A percentile compares a stretch with the other conserved stretches of the same genome.
These are phyloP conservation scores for Crithidia acanthocephali DNA, from an alignment of 208 protist species.

Conservation along the genomic window DNA sequence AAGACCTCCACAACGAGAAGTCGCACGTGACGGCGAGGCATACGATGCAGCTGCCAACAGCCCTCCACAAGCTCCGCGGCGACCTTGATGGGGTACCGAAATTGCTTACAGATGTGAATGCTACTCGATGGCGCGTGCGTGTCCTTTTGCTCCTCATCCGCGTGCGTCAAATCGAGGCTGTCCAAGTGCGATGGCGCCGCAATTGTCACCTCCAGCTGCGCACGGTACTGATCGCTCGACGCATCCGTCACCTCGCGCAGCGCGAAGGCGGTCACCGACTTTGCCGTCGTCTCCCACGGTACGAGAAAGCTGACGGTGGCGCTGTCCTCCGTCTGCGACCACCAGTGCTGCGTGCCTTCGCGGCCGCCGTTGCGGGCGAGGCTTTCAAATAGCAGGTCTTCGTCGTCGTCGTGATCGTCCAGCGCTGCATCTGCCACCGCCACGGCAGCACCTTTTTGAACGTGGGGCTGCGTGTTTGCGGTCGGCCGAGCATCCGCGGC, in stretches of 20 bases:
- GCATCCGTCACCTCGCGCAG: slow-evolving; percentile 24
- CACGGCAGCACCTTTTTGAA: no score
- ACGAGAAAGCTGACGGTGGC: slow-evolving; percentile 70
- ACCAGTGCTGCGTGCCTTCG: slow-evolving; percentile 66
- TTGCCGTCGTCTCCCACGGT: slow-evolving; percentile 45
- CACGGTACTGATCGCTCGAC: neutral
- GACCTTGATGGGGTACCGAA: slow-evolving; percentile 74
- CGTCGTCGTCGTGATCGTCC: slow-evolving; percentile 46
- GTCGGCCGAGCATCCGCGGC: neutral
- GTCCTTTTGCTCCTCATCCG: neutral
- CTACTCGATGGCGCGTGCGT: neutral
- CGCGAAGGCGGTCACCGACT: slow-evolving; percentile 49
- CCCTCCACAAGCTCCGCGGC: slow-evolving; percentile 64
- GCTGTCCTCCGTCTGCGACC: slow-evolving; percentile 73
- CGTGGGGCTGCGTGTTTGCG: neutral
- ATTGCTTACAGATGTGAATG: slow-evolving; percentile 21
- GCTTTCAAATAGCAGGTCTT: slow-evolving; percentile 57
- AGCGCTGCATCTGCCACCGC: slow-evolving; percentile 2
- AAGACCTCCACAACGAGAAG: slow-evolving; percentile 73
- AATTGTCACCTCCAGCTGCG: slow-evolving; percentile 23
- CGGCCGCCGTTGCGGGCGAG: slow-evolving; percentile 69
- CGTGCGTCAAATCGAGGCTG: neutral
- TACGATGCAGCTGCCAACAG: slow-evolving; percentile 78
- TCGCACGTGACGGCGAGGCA: slow-evolving; percentile 44
- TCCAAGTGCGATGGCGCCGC: neutral